Conservation (phyloP, 2,329 filamentous ascomycete genomes). For the Lachnellula suecica region DNA sequence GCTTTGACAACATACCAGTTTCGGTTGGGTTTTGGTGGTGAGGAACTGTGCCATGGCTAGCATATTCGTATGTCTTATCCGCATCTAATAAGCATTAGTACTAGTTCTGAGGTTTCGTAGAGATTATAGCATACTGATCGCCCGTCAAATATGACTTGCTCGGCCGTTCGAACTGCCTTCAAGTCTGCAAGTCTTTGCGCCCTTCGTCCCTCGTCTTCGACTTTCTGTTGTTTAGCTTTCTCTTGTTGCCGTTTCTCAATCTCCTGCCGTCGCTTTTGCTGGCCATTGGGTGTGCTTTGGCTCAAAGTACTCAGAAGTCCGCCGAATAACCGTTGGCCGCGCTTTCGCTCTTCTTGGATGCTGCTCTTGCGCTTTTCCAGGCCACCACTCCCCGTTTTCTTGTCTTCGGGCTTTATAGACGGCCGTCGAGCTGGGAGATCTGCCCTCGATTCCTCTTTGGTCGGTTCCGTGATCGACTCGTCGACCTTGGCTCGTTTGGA, state of each 20-base stretch:
- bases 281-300: slow-evolving; percentile 62
- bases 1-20: slow-evolving; percentile 60
- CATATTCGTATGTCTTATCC: slow-evolving; percentile 69
- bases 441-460: slow-evolving; percentile 17
- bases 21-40: slow-evolving; percentile 68
- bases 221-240: slow-evolving; percentile 69
- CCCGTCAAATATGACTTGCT: slow-evolving; percentile 76
- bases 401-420: slow-evolving; percentile 12
- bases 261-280: slow-evolving; percentile 71
- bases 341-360: slow-evolving; percentile 75
- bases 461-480: slow-evolving; percentile 20
- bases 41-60: slow-evolving; percentile 71
- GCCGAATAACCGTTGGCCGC: slow-evolving; percentile 83
- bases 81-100: slow-evolving; percentile 44
- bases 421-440: slow-evolving; percentile 7
- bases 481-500: slow-evolving; percentile 52
- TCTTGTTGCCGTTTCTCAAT: slow-evolving; percentile 82
- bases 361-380: slow-evolving; percentile 39
- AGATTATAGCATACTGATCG: slow-evolving; percentile 60
- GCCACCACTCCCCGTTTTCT: slow-evolving; percentile 30
- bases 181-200: slow-evolving; percentile 65
- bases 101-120: neutral
- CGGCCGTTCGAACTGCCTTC: slow-evolving; percentile 57
- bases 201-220: slow-evolving; percentile 67
- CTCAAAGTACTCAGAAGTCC: slow-evolving; percentile 62